Percentiles rank a stretch among this genome's conserved stretches.
These are phyloP conservation scores for Melanogaster broomeanus DNA, from an alignment of 768 basidiomycete species.

Conservation along the genomic window DNA sequence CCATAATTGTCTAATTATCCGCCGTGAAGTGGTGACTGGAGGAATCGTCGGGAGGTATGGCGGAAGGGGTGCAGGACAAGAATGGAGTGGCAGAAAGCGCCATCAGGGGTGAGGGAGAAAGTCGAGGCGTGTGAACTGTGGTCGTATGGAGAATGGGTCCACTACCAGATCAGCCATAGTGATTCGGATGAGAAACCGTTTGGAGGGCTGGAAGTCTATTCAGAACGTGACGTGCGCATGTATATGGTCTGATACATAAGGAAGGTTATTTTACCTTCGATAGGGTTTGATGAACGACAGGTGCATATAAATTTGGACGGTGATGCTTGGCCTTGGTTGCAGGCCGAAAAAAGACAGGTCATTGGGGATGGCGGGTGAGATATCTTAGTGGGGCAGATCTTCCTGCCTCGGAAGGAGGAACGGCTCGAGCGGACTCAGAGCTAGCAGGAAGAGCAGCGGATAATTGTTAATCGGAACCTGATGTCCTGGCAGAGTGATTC, in stretches of 20 bases:
- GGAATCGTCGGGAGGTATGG: neutral
- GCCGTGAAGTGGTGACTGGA: neutral
- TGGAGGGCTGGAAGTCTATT: constrained; percentile 4
- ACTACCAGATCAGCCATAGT: neutral
- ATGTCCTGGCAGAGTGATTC: neutral
- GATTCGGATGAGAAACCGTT: constrained; percentile 3
- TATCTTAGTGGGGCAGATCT: neutral
- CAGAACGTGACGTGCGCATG: constrained; percentile 19
- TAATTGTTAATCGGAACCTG: neutral
- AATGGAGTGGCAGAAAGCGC: constrained; percentile 35
- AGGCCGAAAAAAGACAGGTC: constrained; percentile 6
- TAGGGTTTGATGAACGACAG: constrained; percentile 15
- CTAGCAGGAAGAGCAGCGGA: constrained; percentile 19
- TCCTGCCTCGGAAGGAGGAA: neutral
- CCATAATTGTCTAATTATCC: constrained; percentile 17
- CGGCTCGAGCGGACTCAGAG: neutral
- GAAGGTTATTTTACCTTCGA: constrained; percentile 23
- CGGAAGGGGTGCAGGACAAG: constrained; percentile 24
- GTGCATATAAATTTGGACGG: constrained; percentile 17
- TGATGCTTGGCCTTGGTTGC: constrained; percentile 14
- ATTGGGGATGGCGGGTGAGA: neutral
- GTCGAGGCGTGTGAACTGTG: constrained; percentile 10
- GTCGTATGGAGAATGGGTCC: neutral
- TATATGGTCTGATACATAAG: constrained; percentile 3
- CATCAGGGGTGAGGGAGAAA: constrained; percentile 10